Evolutionary conservation across 208 protist genomes (phyloP).

Genomic region (Crithidia brevicula): DNA sequence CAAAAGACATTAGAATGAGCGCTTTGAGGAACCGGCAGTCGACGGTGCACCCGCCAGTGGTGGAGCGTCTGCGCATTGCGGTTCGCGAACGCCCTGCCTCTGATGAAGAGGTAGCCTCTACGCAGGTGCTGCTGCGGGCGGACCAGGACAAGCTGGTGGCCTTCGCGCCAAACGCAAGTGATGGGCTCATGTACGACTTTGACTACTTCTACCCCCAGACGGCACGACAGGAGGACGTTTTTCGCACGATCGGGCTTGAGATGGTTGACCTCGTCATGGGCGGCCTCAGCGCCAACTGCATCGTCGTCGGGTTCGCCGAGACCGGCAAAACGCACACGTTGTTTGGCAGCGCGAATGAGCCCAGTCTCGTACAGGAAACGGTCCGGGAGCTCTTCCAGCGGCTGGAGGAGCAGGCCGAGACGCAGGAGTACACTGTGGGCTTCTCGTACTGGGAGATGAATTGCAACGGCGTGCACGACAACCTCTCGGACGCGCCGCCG

Average conservation of each 20-base stretch:
- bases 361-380: constrained; percentile 88
- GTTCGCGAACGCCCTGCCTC: constrained; percentile 75
- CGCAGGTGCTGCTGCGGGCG: constrained; percentile 65
- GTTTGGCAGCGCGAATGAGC: constrained; percentile 79
- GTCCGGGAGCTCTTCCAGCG: constrained; percentile 77
- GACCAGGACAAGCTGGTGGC: constrained; percentile 84
- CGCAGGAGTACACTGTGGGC: constrained; percentile 60
- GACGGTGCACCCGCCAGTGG: constrained; percentile 45
- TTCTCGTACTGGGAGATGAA: constrained; percentile 91
- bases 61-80: constrained; percentile 79
- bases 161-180: constrained; percentile 54
- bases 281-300: constrained; percentile 80
- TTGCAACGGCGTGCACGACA: constrained; percentile 76
- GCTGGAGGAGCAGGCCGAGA: constrained; percentile 51
- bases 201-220: constrained; percentile 89
- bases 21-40: not conserved
- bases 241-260: constrained; percentile 77
- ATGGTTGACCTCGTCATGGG: constrained; percentile 88
- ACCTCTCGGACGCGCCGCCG: constrained; percentile 33
- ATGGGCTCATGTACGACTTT: constrained; percentile 91
- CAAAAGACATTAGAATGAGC: constrained; percentile 5
- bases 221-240: constrained; percentile 77
- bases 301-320: constrained; percentile 72
- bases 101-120: constrained; percentile 59
- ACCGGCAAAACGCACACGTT: constrained; percentile 90